A percentile compares a stretch with the other conserved stretches of the same genome.
These are phyloP conservation scores for Candida ulmi DNA, from an alignment of 805 yeast genomes.

Conservation along the genomic window DNA sequence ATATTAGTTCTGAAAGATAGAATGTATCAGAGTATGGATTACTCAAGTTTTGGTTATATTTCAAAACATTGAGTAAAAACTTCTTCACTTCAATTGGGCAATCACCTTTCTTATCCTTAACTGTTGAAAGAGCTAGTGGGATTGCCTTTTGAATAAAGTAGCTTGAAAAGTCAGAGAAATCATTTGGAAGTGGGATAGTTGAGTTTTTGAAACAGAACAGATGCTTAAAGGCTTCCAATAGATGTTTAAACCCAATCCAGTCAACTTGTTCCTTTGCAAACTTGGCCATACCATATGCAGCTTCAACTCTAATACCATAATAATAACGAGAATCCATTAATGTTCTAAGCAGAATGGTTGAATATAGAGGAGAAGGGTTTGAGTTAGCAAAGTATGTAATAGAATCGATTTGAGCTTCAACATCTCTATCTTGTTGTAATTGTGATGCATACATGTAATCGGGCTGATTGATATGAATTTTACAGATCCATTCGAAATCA, in stretches of 20 bases:
- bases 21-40: slow-evolving; percentile 71
- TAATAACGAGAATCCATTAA: slow-evolving; percentile 79
- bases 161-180: slow-evolving; percentile 65
- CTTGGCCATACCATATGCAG: slow-evolving; percentile 73
- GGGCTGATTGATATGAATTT: slow-evolving; percentile 75
- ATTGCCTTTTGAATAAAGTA: slow-evolving; percentile 70
- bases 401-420: slow-evolving; percentile 90
- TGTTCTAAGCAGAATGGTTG: slow-evolving; percentile 74
- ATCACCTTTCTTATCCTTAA: slow-evolving; percentile 58
- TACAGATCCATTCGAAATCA: slow-evolving; percentile 95
- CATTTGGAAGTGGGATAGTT: slow-evolving; percentile 71
- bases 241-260: slow-evolving; percentile 69
- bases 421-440: slow-evolving; percentile 89
- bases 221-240: slow-evolving; percentile 61
- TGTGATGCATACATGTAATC: slow-evolving; percentile 95
- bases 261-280: slow-evolving; percentile 54
- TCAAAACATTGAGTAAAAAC: slow-evolving; percentile 63
- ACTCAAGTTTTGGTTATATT: slow-evolving; percentile 80
- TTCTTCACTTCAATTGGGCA: slow-evolving; percentile 54
- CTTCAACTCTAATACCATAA: slow-evolving; percentile 84
- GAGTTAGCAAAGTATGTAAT: slow-evolving; percentile 61
- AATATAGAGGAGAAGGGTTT: slow-evolving; percentile 58
- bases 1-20: slow-evolving; percentile 56
- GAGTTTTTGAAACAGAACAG: slow-evolving; percentile 68
- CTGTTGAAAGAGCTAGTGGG: slow-evolving; percentile 51